phyloP scores from a whole-genome alignment of 176 grass and related monocot genomes.

The Cocos nucifera region DNA sequence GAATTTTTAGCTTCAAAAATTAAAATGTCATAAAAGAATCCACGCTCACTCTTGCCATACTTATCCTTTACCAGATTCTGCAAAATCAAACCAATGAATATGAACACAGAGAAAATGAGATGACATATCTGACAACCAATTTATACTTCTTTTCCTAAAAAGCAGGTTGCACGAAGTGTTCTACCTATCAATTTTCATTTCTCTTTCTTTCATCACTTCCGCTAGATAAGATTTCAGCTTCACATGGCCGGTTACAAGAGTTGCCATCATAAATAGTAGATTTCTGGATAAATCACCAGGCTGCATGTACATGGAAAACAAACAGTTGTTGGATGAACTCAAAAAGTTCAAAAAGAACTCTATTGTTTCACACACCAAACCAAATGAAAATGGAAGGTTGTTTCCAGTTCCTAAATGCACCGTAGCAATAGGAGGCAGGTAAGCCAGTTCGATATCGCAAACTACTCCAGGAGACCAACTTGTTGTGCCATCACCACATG shows the following conservation, averaged over 20 bases:
- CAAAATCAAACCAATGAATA: not conserved
- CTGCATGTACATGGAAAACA: not conserved
- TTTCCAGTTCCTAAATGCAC: constrained; percentile 94
- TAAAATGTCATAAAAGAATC: too few relatives aligned
- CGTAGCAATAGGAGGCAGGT: constrained; percentile 73
- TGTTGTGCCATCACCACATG: constrained; percentile 85
- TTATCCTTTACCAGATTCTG: too few relatives aligned
- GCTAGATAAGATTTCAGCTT: constrained; percentile 45
- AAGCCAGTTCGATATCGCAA: constrained; percentile 53
- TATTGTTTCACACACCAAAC: constrained; percentile 61
- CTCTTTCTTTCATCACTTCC: constrained; percentile 57
- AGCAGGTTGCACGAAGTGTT: not conserved
- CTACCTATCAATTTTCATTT: constrained; percentile 86
- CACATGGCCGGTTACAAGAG: too few relatives aligned
- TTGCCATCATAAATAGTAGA: too few relatives aligned
- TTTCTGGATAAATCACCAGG: not conserved
- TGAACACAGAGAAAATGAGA: too few relatives aligned
- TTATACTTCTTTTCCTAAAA: not conserved
- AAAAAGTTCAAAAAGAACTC: constrained; percentile 1
- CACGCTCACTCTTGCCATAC: too few relatives aligned
- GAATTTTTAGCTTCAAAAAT: too few relatives aligned
- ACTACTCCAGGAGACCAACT: constrained; percentile 90
- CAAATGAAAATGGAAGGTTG: constrained; percentile 74
- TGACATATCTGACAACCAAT: not conserved
- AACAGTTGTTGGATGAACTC: too few relatives aligned